Conservation (phyloP, 768 basidiomycete genomes). For the Mycena belliarum region DNA sequence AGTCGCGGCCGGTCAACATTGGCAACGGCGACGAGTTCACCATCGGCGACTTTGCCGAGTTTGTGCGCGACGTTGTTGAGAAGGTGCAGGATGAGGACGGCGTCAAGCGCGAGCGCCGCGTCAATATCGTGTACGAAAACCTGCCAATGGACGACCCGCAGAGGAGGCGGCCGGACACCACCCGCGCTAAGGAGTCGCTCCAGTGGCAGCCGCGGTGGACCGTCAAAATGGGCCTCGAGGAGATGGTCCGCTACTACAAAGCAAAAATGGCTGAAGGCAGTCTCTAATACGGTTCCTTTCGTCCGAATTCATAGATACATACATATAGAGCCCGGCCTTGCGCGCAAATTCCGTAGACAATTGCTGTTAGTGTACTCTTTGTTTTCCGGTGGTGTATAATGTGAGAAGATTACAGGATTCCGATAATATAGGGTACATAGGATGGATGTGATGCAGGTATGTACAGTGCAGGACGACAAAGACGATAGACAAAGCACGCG, state of each 20-base stretch:
- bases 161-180: constrained; percentile 90
- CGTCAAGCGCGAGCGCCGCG: constrained; percentile 46
- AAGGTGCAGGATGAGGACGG: constrained; percentile 90
- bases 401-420: too few relatives aligned
- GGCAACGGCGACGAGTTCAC: constrained; percentile 96
- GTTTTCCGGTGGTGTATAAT: not conserved
- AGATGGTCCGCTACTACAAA: constrained; percentile 94
- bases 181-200: constrained; percentile 80
- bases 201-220: constrained; percentile 94
- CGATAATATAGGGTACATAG: too few relatives aligned
- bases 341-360: not conserved
- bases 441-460: constrained; percentile 6
- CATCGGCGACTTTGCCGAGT: constrained; percentile 90
- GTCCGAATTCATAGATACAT: not conserved
- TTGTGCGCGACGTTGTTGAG: constrained; percentile 90
- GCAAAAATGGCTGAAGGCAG: constrained; percentile 86
- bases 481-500: not conserved
- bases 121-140: constrained; percentile 67
- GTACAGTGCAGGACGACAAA: constrained; percentile 3
- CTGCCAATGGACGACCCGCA: constrained; percentile 94
- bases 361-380: not conserved
- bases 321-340: not conserved
- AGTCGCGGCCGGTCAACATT: constrained; percentile 94
- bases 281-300: constrained; percentile 40
- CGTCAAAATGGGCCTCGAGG: constrained; percentile 89